Evolutionary conservation across 2,329 filamentous ascomycete species (phyloP).

Genomic region (Xylaria sp.): DNA sequence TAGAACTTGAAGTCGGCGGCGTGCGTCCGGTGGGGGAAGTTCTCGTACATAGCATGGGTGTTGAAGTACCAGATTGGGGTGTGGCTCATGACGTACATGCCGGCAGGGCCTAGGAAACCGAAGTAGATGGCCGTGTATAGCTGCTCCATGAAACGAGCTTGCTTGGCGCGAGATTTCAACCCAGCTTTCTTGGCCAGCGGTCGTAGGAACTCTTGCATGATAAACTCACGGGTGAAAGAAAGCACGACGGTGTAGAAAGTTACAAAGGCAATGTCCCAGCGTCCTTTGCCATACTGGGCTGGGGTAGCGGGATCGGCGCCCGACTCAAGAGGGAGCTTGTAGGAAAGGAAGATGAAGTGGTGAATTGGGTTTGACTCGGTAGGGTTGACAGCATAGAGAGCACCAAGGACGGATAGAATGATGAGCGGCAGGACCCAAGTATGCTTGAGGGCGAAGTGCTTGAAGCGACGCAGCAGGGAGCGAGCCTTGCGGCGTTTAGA

Average conservation of each 20-base stretch:
- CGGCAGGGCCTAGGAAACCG: slow-evolving; percentile 80
- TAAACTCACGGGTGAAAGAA: slow-evolving; percentile 92
- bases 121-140: slow-evolving; percentile 95
- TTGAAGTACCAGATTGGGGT: slow-evolving; percentile 98
- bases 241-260: slow-evolving; percentile 89
- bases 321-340: slow-evolving; percentile 70
- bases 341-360: slow-evolving; percentile 89
- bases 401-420: slow-evolving; percentile 70
- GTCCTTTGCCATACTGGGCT: slow-evolving; percentile 87
- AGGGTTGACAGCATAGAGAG: slow-evolving; percentile 79
- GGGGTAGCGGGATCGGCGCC: slow-evolving; percentile 55
- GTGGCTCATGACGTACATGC: slow-evolving; percentile 88
- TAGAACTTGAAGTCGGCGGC: slow-evolving; percentile 90
- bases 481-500: slow-evolving; percentile 67
- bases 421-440: slow-evolving; percentile 74
- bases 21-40: slow-evolving; percentile 84
- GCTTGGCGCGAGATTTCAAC: slow-evolving; percentile 78
- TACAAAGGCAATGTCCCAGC: slow-evolving; percentile 86
- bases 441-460: slow-evolving; percentile 63
- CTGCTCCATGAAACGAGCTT: slow-evolving; percentile 94
- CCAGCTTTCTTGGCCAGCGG: slow-evolving; percentile 77
- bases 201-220: slow-evolving; percentile 89
- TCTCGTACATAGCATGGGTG: slow-evolving; percentile 87
- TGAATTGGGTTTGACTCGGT: slow-evolving; percentile 80
- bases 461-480: slow-evolving; percentile 63